Evolutionary conservation across 352 stramenopile species (phyloP).

Genomic region (Bremia lactucae): DNA sequence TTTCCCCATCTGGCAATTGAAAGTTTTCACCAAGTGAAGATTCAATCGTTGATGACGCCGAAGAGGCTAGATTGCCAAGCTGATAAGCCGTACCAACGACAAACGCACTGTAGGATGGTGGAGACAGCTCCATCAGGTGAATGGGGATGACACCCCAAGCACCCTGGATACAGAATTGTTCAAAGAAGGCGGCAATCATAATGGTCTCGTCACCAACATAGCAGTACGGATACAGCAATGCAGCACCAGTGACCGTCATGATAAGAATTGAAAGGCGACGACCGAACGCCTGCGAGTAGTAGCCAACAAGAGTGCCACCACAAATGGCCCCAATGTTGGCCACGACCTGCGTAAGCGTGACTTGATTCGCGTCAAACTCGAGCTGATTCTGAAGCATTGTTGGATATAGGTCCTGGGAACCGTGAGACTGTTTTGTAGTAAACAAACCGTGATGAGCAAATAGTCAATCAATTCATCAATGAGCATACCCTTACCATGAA

Average conservation of each 20-base stretch:
- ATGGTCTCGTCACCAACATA: constrained; percentile 21
- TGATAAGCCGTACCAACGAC: constrained; percentile 42
- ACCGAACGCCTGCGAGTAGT: constrained; percentile 45
- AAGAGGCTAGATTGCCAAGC: constrained; percentile 45
- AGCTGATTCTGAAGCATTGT: constrained; percentile 41
- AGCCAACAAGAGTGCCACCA: constrained; percentile 36
- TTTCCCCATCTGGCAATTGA: constrained; percentile 21
- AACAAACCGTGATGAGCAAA: too few relatives aligned
- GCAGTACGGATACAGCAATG: constrained; percentile 40
- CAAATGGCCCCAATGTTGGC: constrained; percentile 39
- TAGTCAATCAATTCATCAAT: too few relatives aligned
- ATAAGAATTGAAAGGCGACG: constrained; percentile 33
- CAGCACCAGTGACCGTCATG: constrained; percentile 21
- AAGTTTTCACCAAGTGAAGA: constrained; percentile 33
- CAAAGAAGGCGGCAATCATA: constrained; percentile 36
- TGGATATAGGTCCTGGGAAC: constrained; percentile 39
- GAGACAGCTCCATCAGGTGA: constrained; percentile 42
- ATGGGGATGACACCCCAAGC: constrained; percentile 38
- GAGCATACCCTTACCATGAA: constrained; percentile 25
- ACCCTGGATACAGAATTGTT: constrained; percentile 31
- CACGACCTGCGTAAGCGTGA: constrained; percentile 37
- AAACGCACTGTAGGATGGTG: constrained; percentile 37
- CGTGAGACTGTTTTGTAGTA: constrained; percentile 20
- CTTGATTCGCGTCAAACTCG: constrained; percentile 31
- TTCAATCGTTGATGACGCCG: constrained; percentile 42